Evolutionary conservation across 2,329 filamentous ascomycete species (phyloP), one percentile per base, ranked within the genome.

Genomic region (Chaetomium strumarium): DNA sequence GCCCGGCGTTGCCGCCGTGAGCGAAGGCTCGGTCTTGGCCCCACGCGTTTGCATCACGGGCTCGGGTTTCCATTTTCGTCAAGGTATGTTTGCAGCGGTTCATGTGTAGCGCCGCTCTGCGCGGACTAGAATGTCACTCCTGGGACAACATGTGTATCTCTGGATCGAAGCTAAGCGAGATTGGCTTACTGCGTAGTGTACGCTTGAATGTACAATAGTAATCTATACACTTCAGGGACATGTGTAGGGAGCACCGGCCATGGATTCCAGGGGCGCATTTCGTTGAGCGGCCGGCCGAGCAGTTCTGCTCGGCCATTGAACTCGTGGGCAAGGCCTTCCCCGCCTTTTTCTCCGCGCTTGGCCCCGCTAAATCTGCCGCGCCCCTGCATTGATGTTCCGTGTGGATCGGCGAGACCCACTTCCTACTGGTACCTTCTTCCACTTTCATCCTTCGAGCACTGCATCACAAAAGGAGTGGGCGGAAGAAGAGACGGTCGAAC

Each of bases 401-500:
- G 11, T 24, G 24, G 24, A 24, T 24, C 24, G 24, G 24, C n/a
- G 24, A 24, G 24, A 4, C 24, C 24, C 24, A 24, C 24, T 24
- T 4, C 24, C 24, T 24, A 4, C n/a, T n/a, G n/a, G n/a, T n/a
- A n/a, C 39, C 24, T 46, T 39, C 36, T 46, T 20, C 51, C 46
- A 30, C 41, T 41, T 46, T 41, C 41, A 50, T 45, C 37, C 46
- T 38, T 45, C 12, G 34, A 36, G 14, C 41, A 19, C 1, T 14
- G 3, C n/a, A n/a, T n/a, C n/a, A 40, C 33, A 8, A 45, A 39
- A 29, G 46, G 46, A 54, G 46, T 54, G 52, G 52, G 20, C 52
- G n/a, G 42, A 10, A 49, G 14, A 20, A 39, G 14, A 20, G 33
- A 6, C 33, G 33, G 33, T 34, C 31, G 33, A 52, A 24, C 17